A percentile compares a stretch with the other conserved stretches of the same genome.
Conservation (phyloP, 2,329 filamentous ascomycete genomes). For the Fusarium verrucosum region DNA sequence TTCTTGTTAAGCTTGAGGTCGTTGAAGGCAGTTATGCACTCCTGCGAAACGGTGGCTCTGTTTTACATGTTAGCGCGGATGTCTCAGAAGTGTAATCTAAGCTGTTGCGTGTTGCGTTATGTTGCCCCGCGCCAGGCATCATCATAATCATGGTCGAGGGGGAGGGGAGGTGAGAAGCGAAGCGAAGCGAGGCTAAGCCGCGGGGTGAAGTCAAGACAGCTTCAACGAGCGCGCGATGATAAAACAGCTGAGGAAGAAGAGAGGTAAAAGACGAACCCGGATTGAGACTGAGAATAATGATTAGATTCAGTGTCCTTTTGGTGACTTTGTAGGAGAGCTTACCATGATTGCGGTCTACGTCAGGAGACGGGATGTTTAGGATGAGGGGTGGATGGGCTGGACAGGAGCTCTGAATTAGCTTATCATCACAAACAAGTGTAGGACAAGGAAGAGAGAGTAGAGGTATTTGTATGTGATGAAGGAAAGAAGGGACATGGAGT, state of each 20-base stretch:
- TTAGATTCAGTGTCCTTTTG: conserved; percentile 26
- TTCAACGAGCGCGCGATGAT: conserved; percentile 21
- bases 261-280: conserved; percentile 63
- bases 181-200: conserved; percentile 14
- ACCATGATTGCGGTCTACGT: conserved; percentile 54
- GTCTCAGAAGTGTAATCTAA: conserved; percentile 19
- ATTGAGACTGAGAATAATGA: conserved; percentile 66
- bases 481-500: background rate
- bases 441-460: background rate
- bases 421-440: conserved; percentile 16
- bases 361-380: conserved; percentile 42
- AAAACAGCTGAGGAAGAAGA: conserved; percentile 15
- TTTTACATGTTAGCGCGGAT: conserved; percentile 39
- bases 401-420: conserved; percentile 43
- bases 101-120: conserved; percentile 15
- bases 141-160: conserved; percentile 33
- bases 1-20: conserved; percentile 84
- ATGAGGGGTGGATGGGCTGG: conserved; percentile 42
- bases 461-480: background rate
- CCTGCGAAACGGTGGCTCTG: conserved; percentile 76
- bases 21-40: conserved; percentile 78
- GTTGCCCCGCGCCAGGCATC: conserved; percentile 40
- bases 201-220: conserved; percentile 17
- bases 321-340: conserved; percentile 42
- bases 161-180: conserved; percentile 20